Percentiles rank a stretch among this genome's conserved stretches.
phyloP scores from a whole-genome alignment of 331 rosid genomes.

The Quercus tomentella region DNA sequence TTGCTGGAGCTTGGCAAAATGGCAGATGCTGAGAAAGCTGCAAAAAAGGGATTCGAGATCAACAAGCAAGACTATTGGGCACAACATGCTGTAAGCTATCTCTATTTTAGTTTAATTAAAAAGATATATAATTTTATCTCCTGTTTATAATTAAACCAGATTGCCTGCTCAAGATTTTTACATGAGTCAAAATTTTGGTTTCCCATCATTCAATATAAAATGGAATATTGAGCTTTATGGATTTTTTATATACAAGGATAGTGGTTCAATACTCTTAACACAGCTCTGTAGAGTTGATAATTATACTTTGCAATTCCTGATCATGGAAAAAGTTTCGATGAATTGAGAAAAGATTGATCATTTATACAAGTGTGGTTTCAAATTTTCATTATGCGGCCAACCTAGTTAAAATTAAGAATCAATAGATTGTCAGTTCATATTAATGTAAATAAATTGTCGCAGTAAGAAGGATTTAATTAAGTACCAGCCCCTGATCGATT shows the following conservation, averaged over 20 bases:
- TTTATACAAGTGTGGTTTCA: constrained; percentile 2
- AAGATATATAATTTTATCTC: constrained; percentile 2
- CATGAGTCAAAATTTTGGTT: constrained; percentile 5
- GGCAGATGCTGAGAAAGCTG: constrained; percentile 83
- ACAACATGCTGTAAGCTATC: constrained; percentile 74
- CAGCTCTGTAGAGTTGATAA: background rate
- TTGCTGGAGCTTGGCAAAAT: constrained; percentile 72
- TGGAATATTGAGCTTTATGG: background rate
- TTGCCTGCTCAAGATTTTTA: background rate
- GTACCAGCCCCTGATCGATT: constrained; percentile 1
- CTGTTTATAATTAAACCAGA: background rate
- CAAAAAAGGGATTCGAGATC: constrained; percentile 66
- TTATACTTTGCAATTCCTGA: background rate
- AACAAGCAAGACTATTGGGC: constrained; percentile 70
- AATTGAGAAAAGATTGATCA: constrained; percentile 1
- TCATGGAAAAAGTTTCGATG: background rate
- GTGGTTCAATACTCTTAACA: background rate
- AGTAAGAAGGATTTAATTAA: background rate
- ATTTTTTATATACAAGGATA: background rate
- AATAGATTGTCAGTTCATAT: background rate
- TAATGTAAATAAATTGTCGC: background rate
- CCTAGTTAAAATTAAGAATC: background rate
- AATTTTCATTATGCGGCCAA: constrained; percentile 10
- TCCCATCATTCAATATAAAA: background rate
- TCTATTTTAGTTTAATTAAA: background rate